Conservation (phyloP, 345 rosid genomes). For the Durio zibethinus region DNA sequence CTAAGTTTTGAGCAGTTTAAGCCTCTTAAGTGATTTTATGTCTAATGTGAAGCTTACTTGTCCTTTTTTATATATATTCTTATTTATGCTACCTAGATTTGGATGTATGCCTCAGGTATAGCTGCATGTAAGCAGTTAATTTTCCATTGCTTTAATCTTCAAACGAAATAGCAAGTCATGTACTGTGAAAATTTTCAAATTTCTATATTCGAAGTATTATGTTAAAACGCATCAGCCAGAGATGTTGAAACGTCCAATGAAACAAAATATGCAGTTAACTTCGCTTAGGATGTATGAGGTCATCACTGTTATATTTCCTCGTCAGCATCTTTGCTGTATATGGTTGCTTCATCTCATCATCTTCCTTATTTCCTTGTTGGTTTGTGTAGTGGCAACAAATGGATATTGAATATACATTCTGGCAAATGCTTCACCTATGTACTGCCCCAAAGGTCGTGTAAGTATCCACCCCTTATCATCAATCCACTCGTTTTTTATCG, state of each 20-base stretch:
- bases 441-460: conserved; percentile 98
- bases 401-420: conserved; percentile 98
- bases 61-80: background rate
- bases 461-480: conserved; percentile 27
- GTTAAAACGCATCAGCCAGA: background rate
- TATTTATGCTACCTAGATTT: background rate
- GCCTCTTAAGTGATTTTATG: background rate
- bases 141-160: background rate
- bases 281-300: background rate
- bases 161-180: background rate
- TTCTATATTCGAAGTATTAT: background rate
- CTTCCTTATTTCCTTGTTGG: conserved; percentile 18
- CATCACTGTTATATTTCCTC: background rate
- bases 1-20: background rate
- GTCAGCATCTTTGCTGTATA: background rate
- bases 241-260: background rate
- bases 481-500: background rate
- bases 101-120: background rate
- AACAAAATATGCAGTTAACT: background rate
- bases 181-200: background rate
- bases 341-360: background rate
- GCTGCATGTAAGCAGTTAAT: background rate
- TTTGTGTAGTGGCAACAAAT: conserved; percentile 96
- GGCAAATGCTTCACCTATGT: conserved; percentile 99
- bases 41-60: background rate